phyloP scores from a whole-genome alignment of 352 stramenopile species.

The Pythium rishiriense region DNA sequence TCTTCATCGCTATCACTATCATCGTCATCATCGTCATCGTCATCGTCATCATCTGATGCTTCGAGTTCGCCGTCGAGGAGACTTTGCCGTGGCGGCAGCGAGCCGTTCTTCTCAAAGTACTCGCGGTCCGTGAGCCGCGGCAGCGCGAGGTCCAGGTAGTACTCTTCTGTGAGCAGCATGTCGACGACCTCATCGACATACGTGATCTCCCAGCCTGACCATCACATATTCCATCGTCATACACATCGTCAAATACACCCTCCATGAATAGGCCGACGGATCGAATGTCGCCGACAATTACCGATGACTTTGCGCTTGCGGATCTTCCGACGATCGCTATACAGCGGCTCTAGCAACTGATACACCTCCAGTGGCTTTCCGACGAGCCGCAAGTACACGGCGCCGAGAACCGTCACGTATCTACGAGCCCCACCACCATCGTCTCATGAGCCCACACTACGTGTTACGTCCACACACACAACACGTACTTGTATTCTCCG shows the following conservation, averaged over 20 bases:
- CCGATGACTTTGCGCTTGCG: constrained; percentile 79
- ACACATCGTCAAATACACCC: neutral
- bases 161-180: constrained; percentile 90
- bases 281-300: too few relatives aligned
- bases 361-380: constrained; percentile 93
- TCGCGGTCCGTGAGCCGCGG: constrained; percentile 89
- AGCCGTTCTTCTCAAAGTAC: constrained; percentile 79
- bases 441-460: neutral
- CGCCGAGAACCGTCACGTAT: constrained; percentile 95
- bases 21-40: constrained; percentile 21
- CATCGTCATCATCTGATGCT: constrained; percentile 27
- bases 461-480: neutral
- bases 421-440: constrained; percentile 22
- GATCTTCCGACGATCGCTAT: constrained; percentile 96
- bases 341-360: constrained; percentile 93
- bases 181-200: constrained; percentile 98
- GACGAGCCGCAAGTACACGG: constrained; percentile 96
- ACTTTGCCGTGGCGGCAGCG: constrained; percentile 63
- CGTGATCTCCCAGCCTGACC: constrained; percentile 88
- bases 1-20: constrained; percentile 16
- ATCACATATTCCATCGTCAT: neutral
- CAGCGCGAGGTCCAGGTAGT: constrained; percentile 94
- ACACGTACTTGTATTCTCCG: constrained; percentile 94
- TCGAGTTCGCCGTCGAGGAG: constrained; percentile 75
- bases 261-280: too few relatives aligned